These are phyloP conservation scores for Dimargaris cristalligena DNA, from an alignment of 192 early-diverging fungal genomes.

Conservation along the genomic window DNA sequence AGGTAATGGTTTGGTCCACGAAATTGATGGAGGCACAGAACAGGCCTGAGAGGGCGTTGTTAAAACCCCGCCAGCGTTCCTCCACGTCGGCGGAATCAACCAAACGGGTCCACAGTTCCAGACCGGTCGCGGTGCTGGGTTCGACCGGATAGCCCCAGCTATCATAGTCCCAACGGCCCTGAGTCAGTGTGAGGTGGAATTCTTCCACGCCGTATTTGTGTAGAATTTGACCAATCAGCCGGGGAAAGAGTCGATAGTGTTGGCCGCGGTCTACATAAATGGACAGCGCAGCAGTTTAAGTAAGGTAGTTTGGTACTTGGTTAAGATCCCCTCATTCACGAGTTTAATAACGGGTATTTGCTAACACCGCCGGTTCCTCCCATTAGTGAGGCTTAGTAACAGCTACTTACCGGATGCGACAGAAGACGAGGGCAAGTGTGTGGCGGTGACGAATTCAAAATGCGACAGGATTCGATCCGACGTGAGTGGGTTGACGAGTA, in stretches of 20 bases:
- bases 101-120: neutral
- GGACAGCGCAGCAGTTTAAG: slow-evolving; percentile 2
- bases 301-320: too few species aligned
- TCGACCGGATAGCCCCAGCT: slow-evolving; percentile 51
- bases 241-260: slow-evolving; percentile 71
- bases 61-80: slow-evolving; percentile 67
- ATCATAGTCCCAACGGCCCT: slow-evolving; percentile 71
- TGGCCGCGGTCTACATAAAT: slow-evolving; percentile 18
- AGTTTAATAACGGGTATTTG: neutral
- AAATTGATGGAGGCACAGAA: slow-evolving; percentile 96
- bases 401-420: slow-evolving; percentile 15
- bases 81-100: slow-evolving; percentile 18
- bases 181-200: slow-evolving; percentile 76
- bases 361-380: neutral
- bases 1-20: slow-evolving; percentile 63
- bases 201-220: slow-evolving; percentile 56
- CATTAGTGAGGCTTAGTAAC: slow-evolving; percentile 14
- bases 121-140: neutral
- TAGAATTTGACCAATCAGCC: slow-evolving; percentile 67
- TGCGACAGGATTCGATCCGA: slow-evolving; percentile 70
- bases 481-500: slow-evolving; percentile 46
- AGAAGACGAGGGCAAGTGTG: slow-evolving; percentile 11
- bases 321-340: neutral
- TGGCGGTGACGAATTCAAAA: slow-evolving; percentile 52
- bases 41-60: slow-evolving; percentile 80